Evolutionary conservation across 768 basidiomycete species (phyloP).

Genomic region (Serendipita sp.): DNA sequence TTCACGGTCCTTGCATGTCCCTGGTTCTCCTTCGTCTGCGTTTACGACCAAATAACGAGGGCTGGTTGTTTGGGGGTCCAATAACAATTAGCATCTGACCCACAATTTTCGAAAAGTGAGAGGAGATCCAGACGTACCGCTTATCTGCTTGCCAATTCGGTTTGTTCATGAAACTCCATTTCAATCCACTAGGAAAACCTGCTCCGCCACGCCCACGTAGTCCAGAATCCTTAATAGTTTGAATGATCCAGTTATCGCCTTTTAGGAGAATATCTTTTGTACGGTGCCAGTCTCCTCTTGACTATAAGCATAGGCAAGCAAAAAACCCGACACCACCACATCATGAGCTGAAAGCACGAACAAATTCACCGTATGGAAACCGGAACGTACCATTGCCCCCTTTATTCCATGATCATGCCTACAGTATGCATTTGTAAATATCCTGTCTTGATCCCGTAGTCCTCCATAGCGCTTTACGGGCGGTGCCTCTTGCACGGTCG

Average conservation of each 20-base stretch:
- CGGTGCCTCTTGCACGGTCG: constrained; percentile 58
- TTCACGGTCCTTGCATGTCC: constrained; percentile 98
- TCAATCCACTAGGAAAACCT: constrained; percentile 90
- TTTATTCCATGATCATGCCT: constrained; percentile 86
- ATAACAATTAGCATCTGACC: background rate
- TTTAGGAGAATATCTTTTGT: constrained; percentile 94
- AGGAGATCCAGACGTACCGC: constrained; percentile 30
- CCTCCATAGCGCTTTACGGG: constrained; percentile 88
- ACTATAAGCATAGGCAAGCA: too few species aligned
- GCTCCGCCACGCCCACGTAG: constrained; percentile 92
- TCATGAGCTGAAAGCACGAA: background rate
- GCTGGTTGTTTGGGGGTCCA: constrained; percentile 26
- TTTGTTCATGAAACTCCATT: constrained; percentile 99
- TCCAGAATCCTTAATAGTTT: constrained; percentile 90
- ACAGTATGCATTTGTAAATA: constrained; percentile 83
- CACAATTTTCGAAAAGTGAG: background rate
- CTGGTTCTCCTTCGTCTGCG: constrained; percentile 96
- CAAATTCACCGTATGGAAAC: background rate
- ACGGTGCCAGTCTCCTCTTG: constrained; percentile 94
- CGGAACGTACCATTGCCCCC: constrained; percentile 59
- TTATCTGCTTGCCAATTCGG: constrained; percentile 95
- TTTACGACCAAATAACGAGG: constrained; percentile 96
- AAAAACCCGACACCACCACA: background rate
- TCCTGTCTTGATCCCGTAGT: constrained; percentile 84
- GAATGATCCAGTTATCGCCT: constrained; percentile 95